Evolutionary conservation across 1,139 yeast species (phyloP), one percentile per base, ranked within the genome.

Genomic region (Magnusiomyces starmeri): DNA sequence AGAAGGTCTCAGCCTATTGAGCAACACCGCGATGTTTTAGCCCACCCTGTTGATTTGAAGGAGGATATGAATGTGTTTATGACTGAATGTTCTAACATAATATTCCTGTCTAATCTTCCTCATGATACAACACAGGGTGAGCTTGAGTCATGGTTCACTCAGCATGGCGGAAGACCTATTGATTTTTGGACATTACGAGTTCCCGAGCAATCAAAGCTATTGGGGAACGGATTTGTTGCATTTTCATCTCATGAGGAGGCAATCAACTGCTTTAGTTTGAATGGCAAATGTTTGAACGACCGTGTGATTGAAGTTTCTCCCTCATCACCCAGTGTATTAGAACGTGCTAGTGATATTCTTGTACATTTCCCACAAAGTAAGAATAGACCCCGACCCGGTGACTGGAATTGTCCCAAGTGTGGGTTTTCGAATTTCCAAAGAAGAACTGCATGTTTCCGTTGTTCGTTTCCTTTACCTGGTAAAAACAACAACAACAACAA

Each of bases 401-500:
- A 90, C 65, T 90, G 97, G 97, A 86, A 87, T 7, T 90, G 97
- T 69, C 96, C 96, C 18, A 83, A 92, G 6, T 90, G 97, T 73
- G 96, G 97, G 1, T 90, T 90, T 65, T 85, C 95, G 39, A 90
- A 90, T 65, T 90, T 90, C 70, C 97, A 90, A 69, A 79, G 97
- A 62, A 78, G 97, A 68, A 86, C 95, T 1, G 95, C 95, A 3
- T 90, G 97, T 69, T 88, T 89, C 73, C 76, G 97, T 58, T 90
- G 97, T 65, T 83, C 92, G 2, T 88, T 85, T 70, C 95, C 96
- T 2, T 85, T 87, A n/a, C 24, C 50, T 10, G 43, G 52, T 37
- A 75, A 86, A 4, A 76, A 83, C 40, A 52, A 85, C 86, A 3
- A 82, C 77, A 25, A 76, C 18, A 16, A 37, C 48, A 22, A 49